Evolutionary conservation across 225 moss, liverwort and hornwort species (phyloP).

Genomic region (Climacium dendroides): DNA sequence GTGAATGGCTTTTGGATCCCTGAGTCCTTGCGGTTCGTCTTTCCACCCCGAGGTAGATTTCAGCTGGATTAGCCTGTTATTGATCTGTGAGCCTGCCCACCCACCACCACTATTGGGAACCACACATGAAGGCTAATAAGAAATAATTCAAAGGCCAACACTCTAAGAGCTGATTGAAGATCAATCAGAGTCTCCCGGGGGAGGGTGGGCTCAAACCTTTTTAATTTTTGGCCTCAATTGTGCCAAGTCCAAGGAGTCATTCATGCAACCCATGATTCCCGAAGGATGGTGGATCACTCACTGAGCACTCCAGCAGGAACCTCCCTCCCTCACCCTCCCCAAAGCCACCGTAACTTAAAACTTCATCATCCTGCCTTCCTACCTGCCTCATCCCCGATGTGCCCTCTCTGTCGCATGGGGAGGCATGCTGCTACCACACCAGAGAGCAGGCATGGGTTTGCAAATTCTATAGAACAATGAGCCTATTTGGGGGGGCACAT

Average conservation of each 20-base stretch:
- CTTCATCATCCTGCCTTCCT: too few relatives aligned
- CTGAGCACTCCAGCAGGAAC: neutral
- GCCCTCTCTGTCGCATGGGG: too few relatives aligned
- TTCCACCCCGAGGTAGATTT: neutral
- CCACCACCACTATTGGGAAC: neutral
- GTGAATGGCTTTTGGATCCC: neutral
- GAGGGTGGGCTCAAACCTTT: too few relatives aligned
- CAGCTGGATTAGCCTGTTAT: too few relatives aligned
- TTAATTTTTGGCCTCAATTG: neutral
- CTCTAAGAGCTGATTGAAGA: neutral
- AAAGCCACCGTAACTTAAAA: neutral
- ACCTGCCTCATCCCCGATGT: neutral
- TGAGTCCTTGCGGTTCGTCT: too few relatives aligned
- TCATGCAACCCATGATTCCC: neutral
- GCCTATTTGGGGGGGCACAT: too few relatives aligned
- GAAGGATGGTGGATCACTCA: neutral
- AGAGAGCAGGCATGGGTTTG: too few relatives aligned
- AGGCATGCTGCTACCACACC: too few relatives aligned
- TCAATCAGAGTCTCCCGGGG: too few relatives aligned
- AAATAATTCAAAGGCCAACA: neutral
- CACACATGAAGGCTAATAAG: rapidly evolving
- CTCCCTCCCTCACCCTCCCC: too few relatives aligned
- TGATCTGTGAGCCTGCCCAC: neutral
- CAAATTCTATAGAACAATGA: too few relatives aligned
- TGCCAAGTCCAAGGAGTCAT: neutral